These are phyloP conservation scores for Ophiostoma ips DNA, from an alignment of 2,329 filamentous ascomycete genomes.

Conservation along the genomic window DNA sequence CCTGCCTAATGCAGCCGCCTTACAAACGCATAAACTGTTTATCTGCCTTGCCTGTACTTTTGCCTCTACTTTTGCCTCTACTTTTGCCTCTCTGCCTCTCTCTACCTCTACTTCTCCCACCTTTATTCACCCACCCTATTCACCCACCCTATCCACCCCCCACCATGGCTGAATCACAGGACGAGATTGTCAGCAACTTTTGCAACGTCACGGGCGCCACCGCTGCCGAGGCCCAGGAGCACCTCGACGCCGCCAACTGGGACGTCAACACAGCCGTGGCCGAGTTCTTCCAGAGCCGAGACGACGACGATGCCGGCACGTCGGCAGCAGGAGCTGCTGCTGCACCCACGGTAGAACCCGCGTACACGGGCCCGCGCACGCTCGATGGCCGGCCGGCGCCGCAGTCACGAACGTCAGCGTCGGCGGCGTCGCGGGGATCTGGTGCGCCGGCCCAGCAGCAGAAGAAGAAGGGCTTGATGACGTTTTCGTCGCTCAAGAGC, in stretches of 20 bases:
- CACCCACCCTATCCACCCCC: not conserved
- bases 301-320: conserved; percentile 36
- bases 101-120: too few species aligned
- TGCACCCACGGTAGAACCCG: conserved; percentile 20
- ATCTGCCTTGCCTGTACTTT: not conserved
- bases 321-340: conserved; percentile 30
- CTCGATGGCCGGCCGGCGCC: conserved; percentile 48
- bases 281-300: conserved; percentile 46
- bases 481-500: conserved; percentile 40
- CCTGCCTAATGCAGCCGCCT: not conserved
- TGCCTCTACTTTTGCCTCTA: not conserved
- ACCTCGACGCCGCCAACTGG: conserved; percentile 52
- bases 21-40: not conserved
- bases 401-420: conserved; percentile 22
- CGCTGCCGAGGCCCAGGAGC: conserved; percentile 36
- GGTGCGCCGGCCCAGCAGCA: conserved; percentile 25
- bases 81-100: not conserved
- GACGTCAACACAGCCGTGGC: conserved; percentile 48
- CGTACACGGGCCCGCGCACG: conserved; percentile 47
- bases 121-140: too few species aligned
- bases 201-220: conserved; percentile 12
- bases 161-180: conserved; percentile 10
- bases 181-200: conserved; percentile 13
- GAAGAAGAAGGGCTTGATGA: conserved; percentile 48
- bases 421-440: conserved; percentile 17